Percentiles rank a stretch among this genome's conserved stretches.
Conservation (phyloP, 108 stramenopile species). For the Cyclotella distinguenda region DNA sequence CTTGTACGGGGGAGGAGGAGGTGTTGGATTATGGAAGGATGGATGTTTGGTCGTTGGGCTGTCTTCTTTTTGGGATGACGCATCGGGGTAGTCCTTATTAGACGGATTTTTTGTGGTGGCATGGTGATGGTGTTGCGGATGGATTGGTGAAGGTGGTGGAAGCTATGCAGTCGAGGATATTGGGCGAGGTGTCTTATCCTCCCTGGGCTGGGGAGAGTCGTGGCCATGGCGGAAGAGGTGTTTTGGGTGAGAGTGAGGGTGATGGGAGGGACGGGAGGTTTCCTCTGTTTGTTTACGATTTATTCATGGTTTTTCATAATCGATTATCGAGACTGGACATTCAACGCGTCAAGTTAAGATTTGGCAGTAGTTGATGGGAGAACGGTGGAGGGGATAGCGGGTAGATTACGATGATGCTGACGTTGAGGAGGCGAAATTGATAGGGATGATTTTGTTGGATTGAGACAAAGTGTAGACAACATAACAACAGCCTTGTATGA, state of each 20-base stretch:
- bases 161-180: constrained; percentile 62
- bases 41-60: constrained; percentile 85
- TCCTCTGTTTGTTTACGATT: constrained; percentile 29
- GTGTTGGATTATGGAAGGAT: constrained; percentile 66
- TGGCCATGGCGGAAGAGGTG: no score
- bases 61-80: constrained; percentile 76
- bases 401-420: no score
- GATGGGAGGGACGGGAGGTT: constrained; percentile 39
- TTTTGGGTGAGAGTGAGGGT: no score
- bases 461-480: no score
- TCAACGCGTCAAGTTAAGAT: constrained; percentile 22
- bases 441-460: no score
- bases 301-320: constrained; percentile 44
- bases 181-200: constrained; percentile 46
- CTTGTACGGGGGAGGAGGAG: no score
- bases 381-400: constrained; percentile 23
- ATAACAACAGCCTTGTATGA: no score
- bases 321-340: constrained; percentile 28
- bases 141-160: constrained; percentile 74
- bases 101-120: constrained; percentile 52
- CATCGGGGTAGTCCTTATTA: constrained; percentile 81
- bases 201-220: constrained; percentile 7
- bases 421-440: not conserved
- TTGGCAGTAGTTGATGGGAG: constrained; percentile 24
- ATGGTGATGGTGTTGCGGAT: constrained; percentile 6